Conservation (phyloP, 2,329 filamentous ascomycete species). For the Fusarium chlamydosporum region DNA sequence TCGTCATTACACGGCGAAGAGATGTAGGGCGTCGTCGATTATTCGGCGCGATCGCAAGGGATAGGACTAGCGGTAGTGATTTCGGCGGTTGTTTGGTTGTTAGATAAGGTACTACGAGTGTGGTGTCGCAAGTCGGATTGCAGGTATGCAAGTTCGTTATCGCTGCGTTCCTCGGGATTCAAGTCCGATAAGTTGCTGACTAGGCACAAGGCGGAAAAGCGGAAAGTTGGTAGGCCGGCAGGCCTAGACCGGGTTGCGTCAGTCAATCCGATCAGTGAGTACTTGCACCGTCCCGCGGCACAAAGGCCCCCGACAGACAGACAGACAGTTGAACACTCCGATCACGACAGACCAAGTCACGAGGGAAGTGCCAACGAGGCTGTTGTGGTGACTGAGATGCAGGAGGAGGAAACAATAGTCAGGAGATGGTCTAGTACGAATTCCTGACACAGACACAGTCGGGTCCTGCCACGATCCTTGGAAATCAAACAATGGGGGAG, state of each 20-base stretch:
- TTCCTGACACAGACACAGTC: constrained; percentile 35
- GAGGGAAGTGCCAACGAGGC: constrained; percentile 26
- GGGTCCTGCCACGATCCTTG: constrained; percentile 47
- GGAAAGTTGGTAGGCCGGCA: constrained; percentile 29
- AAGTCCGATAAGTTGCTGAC: constrained; percentile 41
- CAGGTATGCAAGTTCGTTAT: constrained; percentile 38
- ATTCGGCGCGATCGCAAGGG: constrained; percentile 29
- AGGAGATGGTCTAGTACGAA: constrained; percentile 45
- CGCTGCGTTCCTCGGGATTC: constrained; percentile 37
- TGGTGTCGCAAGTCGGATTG: constrained; percentile 17
- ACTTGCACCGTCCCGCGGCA: constrained; percentile 45
- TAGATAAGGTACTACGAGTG: background rate
- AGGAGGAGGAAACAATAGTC: constrained; percentile 37
- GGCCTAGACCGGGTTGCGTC: constrained; percentile 47
- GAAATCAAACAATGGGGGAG: constrained; percentile 31
- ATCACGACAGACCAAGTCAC: constrained; percentile 39
- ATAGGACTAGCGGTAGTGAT: background rate
- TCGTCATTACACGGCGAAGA: constrained; percentile 62
- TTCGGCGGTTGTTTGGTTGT: constrained; percentile 1
- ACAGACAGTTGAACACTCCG: constrained; percentile 26
- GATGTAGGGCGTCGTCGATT: constrained; percentile 7
- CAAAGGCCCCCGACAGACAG: constrained; percentile 39
- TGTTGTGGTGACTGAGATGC: constrained; percentile 41
- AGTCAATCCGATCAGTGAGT: constrained; percentile 42
- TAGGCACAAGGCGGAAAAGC: constrained; percentile 37